These are phyloP conservation scores for Boletus reticuloceps DNA, from an alignment of 768 basidiomycete species.

Conservation along the genomic window DNA sequence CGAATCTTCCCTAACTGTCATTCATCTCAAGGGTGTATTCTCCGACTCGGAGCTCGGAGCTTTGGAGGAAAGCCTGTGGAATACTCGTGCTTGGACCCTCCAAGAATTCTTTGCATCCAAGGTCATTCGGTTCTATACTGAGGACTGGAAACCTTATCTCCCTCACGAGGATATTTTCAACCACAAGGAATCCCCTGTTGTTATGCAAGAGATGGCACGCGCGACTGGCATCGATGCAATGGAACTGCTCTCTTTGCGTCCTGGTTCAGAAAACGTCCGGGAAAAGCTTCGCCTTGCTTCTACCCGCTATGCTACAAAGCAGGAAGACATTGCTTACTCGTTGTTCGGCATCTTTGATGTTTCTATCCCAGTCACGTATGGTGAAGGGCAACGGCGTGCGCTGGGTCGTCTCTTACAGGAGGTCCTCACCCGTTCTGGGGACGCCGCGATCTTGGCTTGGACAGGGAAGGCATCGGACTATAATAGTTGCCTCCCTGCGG, in stretches of 20 bases:
- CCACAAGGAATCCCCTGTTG: conserved; percentile 15
- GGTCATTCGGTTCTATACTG: conserved; percentile 20
- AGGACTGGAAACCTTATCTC: conserved; percentile 26
- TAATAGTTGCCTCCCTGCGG: conserved; percentile 23
- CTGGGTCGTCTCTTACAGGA: conserved; percentile 21
- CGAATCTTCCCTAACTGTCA: conserved; percentile 22
- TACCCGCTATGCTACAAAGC: conserved; percentile 17
- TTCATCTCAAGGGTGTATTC: conserved; percentile 18
- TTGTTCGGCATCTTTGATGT: conserved; percentile 26
- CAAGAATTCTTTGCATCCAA: conserved; percentile 26
- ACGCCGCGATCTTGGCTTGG: conserved; percentile 16
- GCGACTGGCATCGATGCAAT: conserved; percentile 9
- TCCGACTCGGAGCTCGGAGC: conserved; percentile 4
- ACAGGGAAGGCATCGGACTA: conserved; percentile 18
- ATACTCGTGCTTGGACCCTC: conserved; percentile 23
- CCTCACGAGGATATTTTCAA: conserved; percentile 2
- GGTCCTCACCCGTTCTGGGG: conserved; percentile 15
- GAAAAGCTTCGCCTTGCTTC: conserved; percentile 23
- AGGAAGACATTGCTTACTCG: conserved; percentile 27
- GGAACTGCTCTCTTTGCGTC: conserved; percentile 8
- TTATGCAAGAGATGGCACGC: conserved; percentile 21
- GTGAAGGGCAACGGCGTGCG: conserved; percentile 23
- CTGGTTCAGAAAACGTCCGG: conserved; percentile 14
- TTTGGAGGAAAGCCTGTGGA: conserved; percentile 19
- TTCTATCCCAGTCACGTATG: conserved; percentile 18